phyloP scores from a whole-genome alignment of 192 early-diverging fungal genomes.

The Dissophora globulifera region DNA sequence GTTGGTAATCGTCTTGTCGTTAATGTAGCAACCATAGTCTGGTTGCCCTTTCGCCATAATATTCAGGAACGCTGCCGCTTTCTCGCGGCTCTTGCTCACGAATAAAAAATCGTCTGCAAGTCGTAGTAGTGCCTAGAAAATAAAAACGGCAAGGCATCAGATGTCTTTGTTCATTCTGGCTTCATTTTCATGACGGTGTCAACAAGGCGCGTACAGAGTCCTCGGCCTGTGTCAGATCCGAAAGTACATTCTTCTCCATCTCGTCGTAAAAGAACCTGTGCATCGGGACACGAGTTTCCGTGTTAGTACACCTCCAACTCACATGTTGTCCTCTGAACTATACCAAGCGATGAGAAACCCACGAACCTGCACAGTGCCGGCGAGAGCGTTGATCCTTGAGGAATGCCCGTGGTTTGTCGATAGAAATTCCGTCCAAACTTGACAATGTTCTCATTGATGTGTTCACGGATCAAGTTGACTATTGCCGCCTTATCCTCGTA shows the following conservation, averaged over 20 bases:
- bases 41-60: slow-evolving; percentile 69
- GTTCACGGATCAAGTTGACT: slow-evolving; percentile 63
- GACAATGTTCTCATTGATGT: slow-evolving; percentile 76
- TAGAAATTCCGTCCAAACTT: slow-evolving; percentile 70
- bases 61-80: slow-evolving; percentile 65
- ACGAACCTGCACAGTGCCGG: slow-evolving; percentile 84
- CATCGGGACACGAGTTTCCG: neutral
- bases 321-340: no score
- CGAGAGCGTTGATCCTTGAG: slow-evolving; percentile 92
- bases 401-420: slow-evolving; percentile 82
- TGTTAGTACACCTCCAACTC: no score
- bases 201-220: slow-evolving; percentile 55
- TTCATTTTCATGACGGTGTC: no score
- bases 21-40: slow-evolving; percentile 81
- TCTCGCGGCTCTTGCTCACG: slow-evolving; percentile 65
- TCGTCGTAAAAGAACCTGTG: slow-evolving; percentile 84
- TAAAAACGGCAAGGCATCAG: no score
- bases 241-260: slow-evolving; percentile 70
- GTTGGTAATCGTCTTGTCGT: slow-evolving; percentile 76
- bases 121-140: slow-evolving; percentile 70
- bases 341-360: neutral
- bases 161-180: no score
- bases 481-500: slow-evolving; percentile 63
- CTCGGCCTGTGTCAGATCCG: slow-evolving; percentile 49
- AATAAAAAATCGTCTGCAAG: slow-evolving; percentile 89